phyloP scores from a whole-genome alignment of 805 yeast genomes.

The Metschnikowia koreensis region DNA sequence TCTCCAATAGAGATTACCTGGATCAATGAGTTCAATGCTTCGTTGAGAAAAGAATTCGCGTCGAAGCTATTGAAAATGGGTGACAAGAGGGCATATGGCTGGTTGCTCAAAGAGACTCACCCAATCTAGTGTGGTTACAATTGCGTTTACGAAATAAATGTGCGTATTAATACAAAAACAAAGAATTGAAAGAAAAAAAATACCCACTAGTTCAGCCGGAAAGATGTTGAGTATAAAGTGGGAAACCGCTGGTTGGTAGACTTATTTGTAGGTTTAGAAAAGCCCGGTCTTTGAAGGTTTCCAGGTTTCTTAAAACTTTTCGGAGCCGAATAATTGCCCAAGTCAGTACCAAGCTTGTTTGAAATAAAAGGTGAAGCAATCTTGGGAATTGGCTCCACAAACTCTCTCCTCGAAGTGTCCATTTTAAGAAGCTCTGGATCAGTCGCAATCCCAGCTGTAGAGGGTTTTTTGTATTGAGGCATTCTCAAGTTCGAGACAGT shows the following conservation, averaged over 20 bases:
- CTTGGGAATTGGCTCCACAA: constrained; percentile 7
- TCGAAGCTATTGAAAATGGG: constrained; percentile 46
- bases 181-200: too few relatives aligned
- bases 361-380: constrained; percentile 19
- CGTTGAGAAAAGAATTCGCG: constrained; percentile 32
- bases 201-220: constrained; percentile 11
- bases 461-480: constrained; percentile 19
- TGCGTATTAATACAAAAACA: neutral
- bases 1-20: constrained; percentile 32
- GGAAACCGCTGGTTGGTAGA: constrained; percentile 16
- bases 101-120: constrained; percentile 69
- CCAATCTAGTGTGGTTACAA: constrained; percentile 19
- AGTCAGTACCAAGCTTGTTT: constrained; percentile 14
- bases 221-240: constrained; percentile 18
- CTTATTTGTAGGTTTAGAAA: constrained; percentile 7
- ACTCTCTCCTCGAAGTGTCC: constrained; percentile 2
- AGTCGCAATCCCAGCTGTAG: neutral
- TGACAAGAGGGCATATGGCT: constrained; percentile 58
- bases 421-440: constrained; percentile 4
- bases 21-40: constrained; percentile 40
- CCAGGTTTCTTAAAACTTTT: constrained; percentile 15
- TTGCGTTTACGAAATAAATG: neutral
- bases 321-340: neutral
- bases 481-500: constrained; percentile 10
- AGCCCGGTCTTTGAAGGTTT: constrained; percentile 17